phyloP scores from a whole-genome alignment of 1,284 basidiomycete genomes.

The Golubevia sp. region DNA sequence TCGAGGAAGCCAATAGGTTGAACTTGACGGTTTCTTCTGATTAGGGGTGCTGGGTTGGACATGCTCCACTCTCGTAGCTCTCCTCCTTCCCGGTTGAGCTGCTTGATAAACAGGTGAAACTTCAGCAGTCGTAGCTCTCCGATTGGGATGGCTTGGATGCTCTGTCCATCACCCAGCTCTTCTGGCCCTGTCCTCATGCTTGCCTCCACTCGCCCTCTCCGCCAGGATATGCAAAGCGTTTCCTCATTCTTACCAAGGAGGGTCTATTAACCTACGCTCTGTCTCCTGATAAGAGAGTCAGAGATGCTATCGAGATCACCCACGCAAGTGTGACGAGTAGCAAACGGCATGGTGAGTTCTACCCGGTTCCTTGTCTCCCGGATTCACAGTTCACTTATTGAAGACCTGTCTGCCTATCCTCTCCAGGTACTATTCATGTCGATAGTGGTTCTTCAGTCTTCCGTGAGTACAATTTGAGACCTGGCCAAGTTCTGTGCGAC shows the following conservation, averaged over 20 bases:
- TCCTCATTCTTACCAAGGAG: constrained; percentile 46
- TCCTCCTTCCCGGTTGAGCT: too few species aligned
- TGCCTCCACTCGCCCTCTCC: background rate
- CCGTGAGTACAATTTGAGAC: constrained; percentile 16
- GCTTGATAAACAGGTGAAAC: too few species aligned
- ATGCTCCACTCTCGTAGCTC: too few species aligned
- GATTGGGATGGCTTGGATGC: too few species aligned
- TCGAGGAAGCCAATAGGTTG: too few species aligned
- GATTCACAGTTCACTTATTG: too few species aligned
- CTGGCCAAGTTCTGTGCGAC: background rate
- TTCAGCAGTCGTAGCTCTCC: too few species aligned
- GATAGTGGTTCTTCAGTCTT: constrained; percentile 55
- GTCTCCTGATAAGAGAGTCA: constrained; percentile 38
- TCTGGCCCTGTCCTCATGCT: background rate
- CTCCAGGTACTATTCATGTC: constrained; percentile 50
- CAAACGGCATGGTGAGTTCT: constrained; percentile 35
- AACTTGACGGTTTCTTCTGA: too few species aligned
- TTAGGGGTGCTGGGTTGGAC: too few species aligned
- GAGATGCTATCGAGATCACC: constrained; percentile 55
- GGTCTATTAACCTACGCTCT: constrained; percentile 51
- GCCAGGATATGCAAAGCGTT: constrained; percentile 56
- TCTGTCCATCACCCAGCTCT: too few species aligned
- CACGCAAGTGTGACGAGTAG: constrained; percentile 53
- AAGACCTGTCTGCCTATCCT: background rate
- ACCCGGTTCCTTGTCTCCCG: too few species aligned